phyloP scores from a whole-genome alignment of 331 rosid species.

The Phaseolus coccineus region DNA sequence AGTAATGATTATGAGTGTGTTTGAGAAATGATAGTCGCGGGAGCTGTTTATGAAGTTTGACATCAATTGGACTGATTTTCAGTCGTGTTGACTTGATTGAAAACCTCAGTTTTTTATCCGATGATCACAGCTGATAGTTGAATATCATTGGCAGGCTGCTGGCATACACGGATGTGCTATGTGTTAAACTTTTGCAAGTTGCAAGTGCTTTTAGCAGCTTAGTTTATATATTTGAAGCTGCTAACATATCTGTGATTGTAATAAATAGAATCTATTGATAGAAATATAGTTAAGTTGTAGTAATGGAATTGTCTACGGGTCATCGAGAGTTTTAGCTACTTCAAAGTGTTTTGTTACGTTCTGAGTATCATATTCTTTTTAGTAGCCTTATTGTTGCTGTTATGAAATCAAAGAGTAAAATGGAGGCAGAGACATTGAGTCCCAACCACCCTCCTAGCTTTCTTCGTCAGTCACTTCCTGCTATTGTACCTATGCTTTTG shows the following conservation, averaged over 20 bases:
- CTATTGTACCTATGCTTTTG: constrained; percentile 73
- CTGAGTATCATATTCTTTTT: constrained; percentile 30
- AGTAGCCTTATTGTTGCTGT: constrained; percentile 44
- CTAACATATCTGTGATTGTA: constrained; percentile 11
- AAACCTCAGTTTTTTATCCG: constrained; percentile 44
- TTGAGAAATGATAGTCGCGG: not conserved
- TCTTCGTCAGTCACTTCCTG: constrained; percentile 66
- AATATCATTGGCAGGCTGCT: constrained; percentile 35
- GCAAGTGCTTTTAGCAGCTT: constrained; percentile 36
- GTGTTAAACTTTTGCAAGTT: constrained; percentile 44
- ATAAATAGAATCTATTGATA: constrained; percentile 23
- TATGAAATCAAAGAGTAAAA: constrained; percentile 43
- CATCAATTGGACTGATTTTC: constrained; percentile 46
- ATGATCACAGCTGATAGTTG: constrained; percentile 46
- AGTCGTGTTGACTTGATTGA: constrained; percentile 47
- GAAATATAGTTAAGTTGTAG: constrained; percentile 28
- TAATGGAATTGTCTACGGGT: constrained; percentile 39
- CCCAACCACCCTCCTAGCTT: constrained; percentile 49
- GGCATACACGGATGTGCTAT: constrained; percentile 40
- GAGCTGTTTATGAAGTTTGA: constrained; percentile 26
- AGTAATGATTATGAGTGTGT: constrained; percentile 19
- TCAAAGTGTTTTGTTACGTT: constrained; percentile 29
- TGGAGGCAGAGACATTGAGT: constrained; percentile 59
- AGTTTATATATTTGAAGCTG: constrained; percentile 18
- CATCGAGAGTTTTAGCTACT: constrained; percentile 41